Evolutionary conservation across 768 basidiomycete genomes (phyloP), one percentile per base, ranked within the genome.

Genomic region (Melanogaster broomeanus): DNA sequence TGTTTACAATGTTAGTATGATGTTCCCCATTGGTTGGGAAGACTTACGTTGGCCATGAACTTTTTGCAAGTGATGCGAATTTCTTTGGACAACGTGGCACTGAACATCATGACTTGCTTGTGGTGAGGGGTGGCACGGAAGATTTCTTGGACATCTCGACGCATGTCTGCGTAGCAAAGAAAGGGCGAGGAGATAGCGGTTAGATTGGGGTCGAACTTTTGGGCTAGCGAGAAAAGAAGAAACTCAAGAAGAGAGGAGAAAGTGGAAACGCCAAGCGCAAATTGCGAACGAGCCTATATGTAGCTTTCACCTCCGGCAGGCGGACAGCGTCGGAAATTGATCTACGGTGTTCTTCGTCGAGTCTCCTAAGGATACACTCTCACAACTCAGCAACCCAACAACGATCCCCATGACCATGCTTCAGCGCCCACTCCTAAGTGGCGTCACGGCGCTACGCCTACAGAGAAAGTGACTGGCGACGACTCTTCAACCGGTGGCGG

Each of bases 41-140:
- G 0, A 81, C 94, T 57, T 63, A 98, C 97, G 67, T 92, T 96
- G 28, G 91, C 90, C 97, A 99, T 99, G 72, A 99, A 99, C 70
- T 99, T 98, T 77, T 98, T 98, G 84, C 97, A 99, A 0, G 97
- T 98, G 7, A 87, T 81, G 51, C 97, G 82, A 52, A 99, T 96
- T 59, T 98, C 97, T 78, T 99, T 98, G 51, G 93, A 85, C 54
- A 99, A 75, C 1, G 97, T 99, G 35, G 97, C 97, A 63, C 93
- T 96, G 80, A 99, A 99, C 97, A 99, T 99, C 97, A 99, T 99
- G 61, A 99, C 97, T 80, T 99, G 96, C 79, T 99, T 99, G 82
- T 97, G 94, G 73, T 97, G 96, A 45, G 97, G 97, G 18, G 97
- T 98, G 16, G 93, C 83, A 64, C 96, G 88, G 84, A 98, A 99